These are phyloP conservation scores for Torulaspora quercuum DNA, from an alignment of 805 yeast genomes.

Conservation along the genomic window DNA sequence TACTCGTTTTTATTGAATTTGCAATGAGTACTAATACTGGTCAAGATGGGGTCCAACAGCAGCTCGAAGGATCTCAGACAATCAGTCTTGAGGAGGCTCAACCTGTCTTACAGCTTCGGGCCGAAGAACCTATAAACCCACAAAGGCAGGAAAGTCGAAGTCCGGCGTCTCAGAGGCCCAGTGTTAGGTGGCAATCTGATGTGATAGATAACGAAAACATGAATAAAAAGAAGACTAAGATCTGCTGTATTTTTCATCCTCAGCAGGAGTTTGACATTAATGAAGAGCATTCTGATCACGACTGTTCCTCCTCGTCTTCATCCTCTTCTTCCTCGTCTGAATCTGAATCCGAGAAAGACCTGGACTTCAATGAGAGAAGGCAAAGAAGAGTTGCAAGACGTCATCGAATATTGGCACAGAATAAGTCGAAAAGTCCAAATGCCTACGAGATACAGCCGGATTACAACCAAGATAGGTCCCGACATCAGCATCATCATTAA, in stretches of 20 bases:
- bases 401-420: slow-evolving; percentile 29
- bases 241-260: slow-evolving; percentile 87
- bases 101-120: slow-evolving; percentile 31
- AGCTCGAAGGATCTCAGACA: slow-evolving; percentile 23
- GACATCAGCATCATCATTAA: slow-evolving; percentile 13
- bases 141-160: slow-evolving; percentile 9
- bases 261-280: slow-evolving; percentile 60
- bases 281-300: slow-evolving; percentile 32
- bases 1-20: too few relatives aligned
- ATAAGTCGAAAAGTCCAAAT: slow-evolving; percentile 52
- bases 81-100: slow-evolving; percentile 21
- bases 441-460: slow-evolving; percentile 88
- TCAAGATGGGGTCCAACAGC: slow-evolving; percentile 10
- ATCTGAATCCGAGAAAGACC: slow-evolving; percentile 39
- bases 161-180: slow-evolving; percentile 36
- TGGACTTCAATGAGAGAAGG: slow-evolving; percentile 35
- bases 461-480: slow-evolving; percentile 37
- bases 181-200: slow-evolving; percentile 80
- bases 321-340: slow-evolving; percentile 40
- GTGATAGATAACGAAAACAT: slow-evolving; percentile 87
- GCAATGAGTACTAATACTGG: slow-evolving; percentile 1
- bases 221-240: slow-evolving; percentile 85
- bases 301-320: slow-evolving; percentile 21
- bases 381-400: slow-evolving; percentile 37
- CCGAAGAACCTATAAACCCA: slow-evolving; percentile 12